A percentile compares a stretch with the other conserved stretches of the same genome.
These are phyloP conservation scores for Kodamaea alishanica DNA, from an alignment of 1,139 yeast species.

Conservation along the genomic window DNA sequence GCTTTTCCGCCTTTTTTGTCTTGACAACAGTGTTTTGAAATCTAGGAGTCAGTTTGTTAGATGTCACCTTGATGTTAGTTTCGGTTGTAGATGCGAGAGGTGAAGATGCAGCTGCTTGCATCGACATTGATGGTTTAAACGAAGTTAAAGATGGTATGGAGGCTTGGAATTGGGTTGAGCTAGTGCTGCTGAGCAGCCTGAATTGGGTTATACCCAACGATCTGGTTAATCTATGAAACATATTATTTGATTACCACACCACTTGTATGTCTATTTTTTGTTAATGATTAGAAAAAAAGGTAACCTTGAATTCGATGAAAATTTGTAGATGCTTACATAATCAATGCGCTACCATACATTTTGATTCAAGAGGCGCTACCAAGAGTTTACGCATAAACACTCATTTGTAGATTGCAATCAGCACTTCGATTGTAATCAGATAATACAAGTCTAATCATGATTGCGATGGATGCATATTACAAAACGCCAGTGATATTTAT, in stretches of 20 bases:
- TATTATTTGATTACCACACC: neutral
- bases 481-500: too few relatives aligned
- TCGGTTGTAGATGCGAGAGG: neutral
- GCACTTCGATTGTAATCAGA: too few relatives aligned
- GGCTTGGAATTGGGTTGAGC: neutral
- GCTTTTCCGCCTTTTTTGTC: conserved; percentile 22
- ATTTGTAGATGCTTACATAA: too few relatives aligned
- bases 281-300: too few relatives aligned
- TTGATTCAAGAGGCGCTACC: too few relatives aligned
- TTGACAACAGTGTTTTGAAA: conserved; percentile 4
- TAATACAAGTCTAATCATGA: too few relatives aligned
- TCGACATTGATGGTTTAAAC: conserved; percentile 6
- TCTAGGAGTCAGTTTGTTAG: conserved; percentile 2
- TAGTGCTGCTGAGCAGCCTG: conserved; percentile 1
- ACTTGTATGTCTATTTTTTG: too few relatives aligned
- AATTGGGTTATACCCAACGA: conserved; percentile 3
- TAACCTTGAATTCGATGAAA: too few relatives aligned
- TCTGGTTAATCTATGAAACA: conserved; percentile 12
- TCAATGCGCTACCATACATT: too few relatives aligned
- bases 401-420: too few relatives aligned
- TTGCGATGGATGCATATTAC: too few relatives aligned
- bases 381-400: too few relatives aligned
- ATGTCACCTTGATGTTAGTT: neutral
- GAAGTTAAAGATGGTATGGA: neutral
- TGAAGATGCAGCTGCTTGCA: conserved; percentile 1